phyloP scores from a whole-genome alignment of 805 yeast species.

The Kodamaea nitidulidarum region DNA sequence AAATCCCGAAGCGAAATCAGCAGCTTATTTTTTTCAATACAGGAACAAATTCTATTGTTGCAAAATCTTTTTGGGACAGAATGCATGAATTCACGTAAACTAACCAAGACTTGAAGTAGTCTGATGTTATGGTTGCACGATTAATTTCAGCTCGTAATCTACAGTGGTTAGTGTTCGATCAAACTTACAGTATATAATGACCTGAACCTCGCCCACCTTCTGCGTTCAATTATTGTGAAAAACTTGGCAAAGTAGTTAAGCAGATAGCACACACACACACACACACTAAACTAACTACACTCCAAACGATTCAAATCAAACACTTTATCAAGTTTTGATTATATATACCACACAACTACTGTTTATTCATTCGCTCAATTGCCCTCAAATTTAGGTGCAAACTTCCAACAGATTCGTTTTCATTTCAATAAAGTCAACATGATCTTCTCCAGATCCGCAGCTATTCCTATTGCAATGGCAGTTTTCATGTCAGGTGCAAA shows the following conservation, averaged over 20 bases:
- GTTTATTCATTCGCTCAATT: no score
- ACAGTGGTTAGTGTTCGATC: no score
- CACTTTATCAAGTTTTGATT: background rate
- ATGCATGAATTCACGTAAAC: no score
- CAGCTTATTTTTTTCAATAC: background rate
- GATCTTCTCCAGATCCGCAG: conserved; percentile 18
- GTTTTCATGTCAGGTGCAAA: conserved; percentile 13
- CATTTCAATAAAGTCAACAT: conserved; percentile 8
- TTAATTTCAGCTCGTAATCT: no score
- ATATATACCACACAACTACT: no score
- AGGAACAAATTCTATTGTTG: background rate
- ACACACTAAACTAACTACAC: background rate
- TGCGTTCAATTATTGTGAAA: background rate
- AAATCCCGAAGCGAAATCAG: no score
- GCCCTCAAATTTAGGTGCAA: no score
- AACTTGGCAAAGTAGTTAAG: background rate
- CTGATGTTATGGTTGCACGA: background rate
- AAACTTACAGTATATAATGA: background rate
- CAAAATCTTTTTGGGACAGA: background rate
- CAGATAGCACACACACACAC: background rate
- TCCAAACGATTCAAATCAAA: background rate
- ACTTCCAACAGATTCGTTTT: no score
- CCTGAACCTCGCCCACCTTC: background rate
- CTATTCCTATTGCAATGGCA: conserved; percentile 18
- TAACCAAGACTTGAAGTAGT: background rate